A percentile compares a stretch with the other conserved stretches of the same genome.
phyloP scores from a whole-genome alignment of 257 asterid species.

The Ajuga chamaepitys region DNA sequence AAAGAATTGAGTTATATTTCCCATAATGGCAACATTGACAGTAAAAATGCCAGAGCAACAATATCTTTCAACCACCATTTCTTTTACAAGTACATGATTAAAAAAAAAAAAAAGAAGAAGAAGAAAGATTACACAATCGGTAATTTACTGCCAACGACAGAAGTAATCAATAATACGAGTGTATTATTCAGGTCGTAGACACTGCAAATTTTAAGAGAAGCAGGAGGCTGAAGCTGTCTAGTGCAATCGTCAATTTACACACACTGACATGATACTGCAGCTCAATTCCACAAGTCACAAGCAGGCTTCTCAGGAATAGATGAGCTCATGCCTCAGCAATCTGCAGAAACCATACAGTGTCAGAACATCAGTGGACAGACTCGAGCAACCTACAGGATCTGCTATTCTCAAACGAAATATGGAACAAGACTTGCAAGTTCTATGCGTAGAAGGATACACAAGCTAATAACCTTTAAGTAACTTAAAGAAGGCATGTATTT shows the following conservation, averaged over 20 bases:
- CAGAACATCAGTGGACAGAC: neutral
- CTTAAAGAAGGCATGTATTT: neutral
- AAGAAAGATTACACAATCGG: slow-evolving; percentile 13
- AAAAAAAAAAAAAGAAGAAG: neutral
- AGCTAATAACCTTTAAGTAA: neutral
- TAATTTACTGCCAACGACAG: slow-evolving; percentile 5
- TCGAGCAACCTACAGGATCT: neutral
- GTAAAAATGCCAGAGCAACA: neutral
- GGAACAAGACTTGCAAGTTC: neutral
- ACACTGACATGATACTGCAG: slow-evolving; percentile 18
- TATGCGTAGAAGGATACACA: neutral
- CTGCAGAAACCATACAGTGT: slow-evolving; percentile 21
- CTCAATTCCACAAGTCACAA: slow-evolving; percentile 19
- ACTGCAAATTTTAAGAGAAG: slow-evolving; percentile 8
- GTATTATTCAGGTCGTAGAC: neutral
- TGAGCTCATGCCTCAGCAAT: slow-evolving; percentile 24
- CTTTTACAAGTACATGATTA: slow-evolving; percentile 12
- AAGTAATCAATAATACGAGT: neutral
- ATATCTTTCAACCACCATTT: neutral
- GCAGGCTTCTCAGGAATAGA: slow-evolving; percentile 19
- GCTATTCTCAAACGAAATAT: neutral
- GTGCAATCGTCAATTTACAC: neutral
- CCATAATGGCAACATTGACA: neutral
- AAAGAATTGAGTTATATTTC: too few species aligned
- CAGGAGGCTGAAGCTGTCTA: slow-evolving; percentile 6